phyloP scores from a whole-genome alignment of 495 filamentous ascomycete species.

The Aspergillus panamensis region DNA sequence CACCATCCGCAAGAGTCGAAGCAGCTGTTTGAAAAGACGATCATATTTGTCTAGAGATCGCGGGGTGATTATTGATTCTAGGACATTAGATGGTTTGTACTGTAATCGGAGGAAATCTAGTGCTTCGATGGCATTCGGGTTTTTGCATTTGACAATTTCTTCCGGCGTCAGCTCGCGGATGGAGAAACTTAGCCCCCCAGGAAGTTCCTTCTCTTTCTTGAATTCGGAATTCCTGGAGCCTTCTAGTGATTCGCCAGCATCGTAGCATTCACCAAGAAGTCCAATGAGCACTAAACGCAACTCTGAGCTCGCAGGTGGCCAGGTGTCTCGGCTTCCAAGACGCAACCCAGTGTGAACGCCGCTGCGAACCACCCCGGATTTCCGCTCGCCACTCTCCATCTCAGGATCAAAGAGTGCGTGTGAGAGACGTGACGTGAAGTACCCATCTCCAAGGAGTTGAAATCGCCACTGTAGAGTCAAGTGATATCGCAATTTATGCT shows the following conservation, averaged over 20 bases:
- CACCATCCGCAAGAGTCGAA: constrained; percentile 75
- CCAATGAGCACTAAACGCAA: constrained; percentile 84
- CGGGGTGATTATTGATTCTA: constrained; percentile 69
- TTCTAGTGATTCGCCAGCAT: constrained; percentile 26
- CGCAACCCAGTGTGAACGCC: constrained; percentile 77
- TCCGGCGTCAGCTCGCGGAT: constrained; percentile 73
- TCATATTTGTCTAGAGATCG: constrained; percentile 74
- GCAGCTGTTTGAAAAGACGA: constrained; percentile 69
- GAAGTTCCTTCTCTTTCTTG: constrained; percentile 53
- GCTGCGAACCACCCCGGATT: constrained; percentile 60
- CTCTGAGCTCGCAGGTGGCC: constrained; percentile 93
- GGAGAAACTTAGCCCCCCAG: constrained; percentile 80
- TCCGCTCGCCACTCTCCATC: constrained; percentile 73
- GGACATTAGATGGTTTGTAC: constrained; percentile 71
- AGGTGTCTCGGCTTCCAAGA: constrained; percentile 69
- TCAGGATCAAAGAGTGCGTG: constrained; percentile 84
- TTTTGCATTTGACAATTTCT: constrained; percentile 74
- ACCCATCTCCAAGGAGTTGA: constrained; percentile 78
- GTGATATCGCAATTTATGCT: constrained; percentile 71
- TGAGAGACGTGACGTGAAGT: constrained; percentile 73
- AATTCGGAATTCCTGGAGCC: constrained; percentile 22
- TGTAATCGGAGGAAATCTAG: constrained; percentile 86
- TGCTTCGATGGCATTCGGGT: constrained; percentile 76
- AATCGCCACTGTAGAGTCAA: constrained; percentile 72
- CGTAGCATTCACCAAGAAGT: constrained; percentile 72